Evolutionary conservation across 2,329 filamentous ascomycete species (phyloP), one percentile per base, ranked within the genome.

Genomic region (Sporothrix inflata): DNA sequence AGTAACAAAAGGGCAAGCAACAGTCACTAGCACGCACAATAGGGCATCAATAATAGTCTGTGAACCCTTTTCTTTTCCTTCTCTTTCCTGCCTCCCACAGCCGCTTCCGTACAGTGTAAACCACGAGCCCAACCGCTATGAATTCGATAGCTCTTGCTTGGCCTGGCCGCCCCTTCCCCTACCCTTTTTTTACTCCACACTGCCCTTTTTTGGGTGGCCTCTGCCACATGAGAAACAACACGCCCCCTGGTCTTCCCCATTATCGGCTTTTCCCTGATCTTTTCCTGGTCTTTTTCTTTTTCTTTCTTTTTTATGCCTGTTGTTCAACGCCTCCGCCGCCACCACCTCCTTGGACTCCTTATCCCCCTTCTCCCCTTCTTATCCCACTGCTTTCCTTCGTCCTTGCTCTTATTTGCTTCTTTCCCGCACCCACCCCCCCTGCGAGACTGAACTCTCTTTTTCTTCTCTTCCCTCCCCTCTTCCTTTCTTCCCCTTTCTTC

Each of bases 401-500:
- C 38, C 19, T 45, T 24, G 11, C 34, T 69, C 38, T 71, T 68
- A 51, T 61, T 71, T 61, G 51, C 51, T 55, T 68, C 30, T 49
- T 34, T 66, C 42, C 61, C 61, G 11, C 60, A 49, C 61, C 42
- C 45, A 12, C 66, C 40, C 45, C 6, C 66, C 40, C 40, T 47
- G 38, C n/a, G n/a, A 65, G 34, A 19, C 42, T 27, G 24, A 30
- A 38, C 21, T 51, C 27, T 51, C 40, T 21, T 57, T 53, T 34
- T 49, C n/a, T 61, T 40, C 55, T 69, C 21, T 30, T 42, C 19
- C 19, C 21, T 24, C 34, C 49, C 42, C 51, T 49, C 38, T 34
- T 67, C 16, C 16, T 34, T 45, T 42, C 38, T 53, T 7, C 27
- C 19, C 65, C 24, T 51, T 53, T 57, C n/a, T 27, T 19, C 12